A percentile compares a stretch with the other conserved stretches of the same genome.
Evolutionary conservation across 495 filamentous ascomycete genomes (phyloP).

Genomic region (Penicillium alfredii): DNA sequence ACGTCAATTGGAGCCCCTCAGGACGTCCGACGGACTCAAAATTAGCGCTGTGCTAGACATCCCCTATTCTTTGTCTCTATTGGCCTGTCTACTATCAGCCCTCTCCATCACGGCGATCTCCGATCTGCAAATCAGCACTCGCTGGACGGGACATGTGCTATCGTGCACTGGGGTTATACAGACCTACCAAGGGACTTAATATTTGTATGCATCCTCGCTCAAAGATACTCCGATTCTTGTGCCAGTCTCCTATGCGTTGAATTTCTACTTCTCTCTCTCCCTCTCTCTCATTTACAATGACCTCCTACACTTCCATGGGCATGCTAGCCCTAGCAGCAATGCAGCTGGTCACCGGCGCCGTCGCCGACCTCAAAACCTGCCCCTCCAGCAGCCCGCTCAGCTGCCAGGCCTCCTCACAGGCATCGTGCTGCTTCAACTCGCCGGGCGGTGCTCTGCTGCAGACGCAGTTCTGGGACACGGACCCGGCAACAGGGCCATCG

Average conservation of each 20-base stretch:
- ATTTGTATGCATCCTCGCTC: neutral
- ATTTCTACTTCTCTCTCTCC: slow-evolving; percentile 1
- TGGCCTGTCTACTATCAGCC: neutral
- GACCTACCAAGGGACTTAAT: slow-evolving; percentile 6
- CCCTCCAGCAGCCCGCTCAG: slow-evolving; percentile 27
- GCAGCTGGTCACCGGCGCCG: slow-evolving; percentile 14
- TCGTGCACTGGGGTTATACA: slow-evolving; percentile 13
- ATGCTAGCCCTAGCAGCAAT: slow-evolving; percentile 26
- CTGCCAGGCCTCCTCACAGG: slow-evolving; percentile 32
- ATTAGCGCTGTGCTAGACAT: too few relatives aligned
- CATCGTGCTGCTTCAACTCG: slow-evolving; percentile 71
- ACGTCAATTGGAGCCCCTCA: slow-evolving; percentile 8
- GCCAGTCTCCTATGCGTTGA: slow-evolving; percentile 1
- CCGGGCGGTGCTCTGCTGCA: slow-evolving; percentile 67
- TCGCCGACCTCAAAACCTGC: slow-evolving; percentile 25
- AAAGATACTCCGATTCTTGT: neutral
- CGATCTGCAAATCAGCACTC: slow-evolving; percentile 31
- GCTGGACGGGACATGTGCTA: slow-evolving; percentile 33
- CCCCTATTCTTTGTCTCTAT: slow-evolving; percentile 7
- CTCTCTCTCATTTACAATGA: slow-evolving; percentile 9
- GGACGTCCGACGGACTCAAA: slow-evolving; percentile 7
- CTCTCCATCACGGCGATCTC: slow-evolving; percentile 12
- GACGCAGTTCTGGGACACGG: slow-evolving; percentile 79
- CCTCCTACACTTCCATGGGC: slow-evolving; percentile 15
- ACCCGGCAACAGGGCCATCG: slow-evolving; percentile 56